Evolutionary conservation across 2,329 filamentous ascomycete species (phyloP), one percentile per base, ranked within the genome.

Genomic region (Botrytis byssoidea): DNA sequence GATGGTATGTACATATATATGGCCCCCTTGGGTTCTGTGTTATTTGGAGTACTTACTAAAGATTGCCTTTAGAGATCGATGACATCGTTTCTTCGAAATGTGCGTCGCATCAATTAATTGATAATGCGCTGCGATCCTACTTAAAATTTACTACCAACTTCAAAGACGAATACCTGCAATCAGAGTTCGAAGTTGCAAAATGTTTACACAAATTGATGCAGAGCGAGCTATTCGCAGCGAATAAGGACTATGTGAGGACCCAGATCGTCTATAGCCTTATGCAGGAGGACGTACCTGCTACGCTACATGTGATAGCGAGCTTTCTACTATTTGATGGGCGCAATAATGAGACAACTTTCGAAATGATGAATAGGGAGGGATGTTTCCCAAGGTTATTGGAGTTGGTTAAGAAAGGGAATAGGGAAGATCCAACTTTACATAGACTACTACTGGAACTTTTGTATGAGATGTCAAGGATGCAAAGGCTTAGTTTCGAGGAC

Each of bases 391-490:
- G 95, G 46, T 85, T 99, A 61, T 85, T 98, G 46, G 93, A 97
- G 76, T 85, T 99, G 77, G 91, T 98, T 75, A 79, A 91, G 79
- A 86, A 85, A 61, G 87, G 88, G 75, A 87, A 86, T 76, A 87
- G 91, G 57, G 85, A 89, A 64, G 92, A 95, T 80, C 86, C 89
- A 37, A 87, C 89, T 70, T 85, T 98, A 75, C 93, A 98, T 83
- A 90, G 92, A 51, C 84, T 96, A 75, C 85, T 98, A 70, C 86
- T 99, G 79, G 93, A 98, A 82, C 85, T 99, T 73, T 88, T 98
- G 81, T 99, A 97, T 83, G 96, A 98, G 85, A 98, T 98, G 92
- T 95, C 94, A 63, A 89, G 97, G 75, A 94, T 98, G 81, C 94
- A 98, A 83, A 89, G 91, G 76, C 84, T 99, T 74, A 91, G 88